These are phyloP conservation scores for Yamadazyma blattariae DNA, from an alignment of 1,139 yeast species.

Conservation along the genomic window DNA sequence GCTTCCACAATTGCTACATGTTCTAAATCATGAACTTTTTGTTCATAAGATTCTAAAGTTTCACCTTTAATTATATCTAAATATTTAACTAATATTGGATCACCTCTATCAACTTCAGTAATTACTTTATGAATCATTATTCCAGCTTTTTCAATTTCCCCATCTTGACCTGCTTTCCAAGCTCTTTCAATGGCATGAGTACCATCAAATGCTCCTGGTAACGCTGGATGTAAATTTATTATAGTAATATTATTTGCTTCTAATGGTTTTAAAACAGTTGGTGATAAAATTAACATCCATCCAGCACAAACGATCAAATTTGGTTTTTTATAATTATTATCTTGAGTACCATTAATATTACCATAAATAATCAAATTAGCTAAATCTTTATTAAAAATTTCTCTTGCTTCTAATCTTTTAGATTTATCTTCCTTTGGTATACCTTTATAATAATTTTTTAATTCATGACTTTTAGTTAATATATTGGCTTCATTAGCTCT, in stretches of 20 bases:
- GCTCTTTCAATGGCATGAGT: constrained; percentile 96
- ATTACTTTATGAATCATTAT: constrained; percentile 96
- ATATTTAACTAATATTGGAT: constrained; percentile 80
- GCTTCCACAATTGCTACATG: constrained; percentile 94
- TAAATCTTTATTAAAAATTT: constrained; percentile 71
- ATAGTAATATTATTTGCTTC: constrained; percentile 64
- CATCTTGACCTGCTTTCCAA: constrained; percentile 89
- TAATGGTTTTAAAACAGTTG: constrained; percentile 67
- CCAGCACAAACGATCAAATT: constrained; percentile 95
- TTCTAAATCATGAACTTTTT: constrained; percentile 79
- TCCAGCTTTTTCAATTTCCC: constrained; percentile 77
- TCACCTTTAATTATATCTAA: constrained; percentile 70
- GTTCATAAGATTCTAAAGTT: constrained; percentile 73
- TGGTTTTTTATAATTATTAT: constrained; percentile 48
- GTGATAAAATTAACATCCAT: constrained; percentile 92
- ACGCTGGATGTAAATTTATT: constrained; percentile 92
- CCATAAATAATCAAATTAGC: constrained; percentile 63
- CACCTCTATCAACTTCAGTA: constrained; percentile 91
- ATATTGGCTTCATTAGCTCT: constrained; percentile 72
- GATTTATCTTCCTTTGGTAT: constrained; percentile 62
- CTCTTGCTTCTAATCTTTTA: constrained; percentile 60
- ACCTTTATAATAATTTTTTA: constrained; percentile 73
- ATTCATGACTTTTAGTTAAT: constrained; percentile 65
- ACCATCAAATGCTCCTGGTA: constrained; percentile 96
- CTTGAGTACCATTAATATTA: constrained; percentile 26